Conservation (phyloP, 2,329 filamentous ascomycete species). For the Triangularia setosa region DNA sequence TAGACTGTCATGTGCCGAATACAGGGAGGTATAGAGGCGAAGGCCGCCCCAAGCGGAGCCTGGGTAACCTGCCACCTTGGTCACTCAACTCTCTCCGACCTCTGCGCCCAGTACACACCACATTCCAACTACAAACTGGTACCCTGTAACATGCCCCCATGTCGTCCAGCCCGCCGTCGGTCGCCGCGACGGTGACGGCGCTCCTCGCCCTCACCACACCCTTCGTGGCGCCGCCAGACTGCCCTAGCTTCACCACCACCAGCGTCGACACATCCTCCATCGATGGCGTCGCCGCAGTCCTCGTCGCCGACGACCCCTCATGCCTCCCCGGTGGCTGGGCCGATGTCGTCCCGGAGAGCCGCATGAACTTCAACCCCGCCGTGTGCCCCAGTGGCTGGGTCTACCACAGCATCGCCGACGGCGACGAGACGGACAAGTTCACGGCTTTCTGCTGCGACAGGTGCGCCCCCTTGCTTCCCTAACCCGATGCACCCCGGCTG, state of each 20-base stretch:
- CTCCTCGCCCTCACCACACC: background rate
- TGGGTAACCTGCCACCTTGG: background rate
- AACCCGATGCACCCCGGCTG: background rate
- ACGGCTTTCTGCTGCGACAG: background rate
- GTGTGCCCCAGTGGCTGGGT: background rate
- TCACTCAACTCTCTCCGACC: background rate
- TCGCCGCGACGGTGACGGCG: background rate
- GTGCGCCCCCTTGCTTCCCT: background rate
- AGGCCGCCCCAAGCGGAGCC: background rate
- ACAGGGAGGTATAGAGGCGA: background rate
- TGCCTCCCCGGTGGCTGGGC: background rate
- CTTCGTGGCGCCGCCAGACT: background rate
- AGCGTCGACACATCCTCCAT: background rate
- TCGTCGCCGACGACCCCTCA: background rate
- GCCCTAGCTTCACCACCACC: background rate
- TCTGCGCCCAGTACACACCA: background rate
- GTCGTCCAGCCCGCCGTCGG: background rate
- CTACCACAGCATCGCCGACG: background rate
- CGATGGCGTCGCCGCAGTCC: background rate
- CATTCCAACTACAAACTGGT: background rate
- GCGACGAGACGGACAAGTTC: background rate
- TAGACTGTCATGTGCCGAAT: background rate
- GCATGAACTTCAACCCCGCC: background rate
- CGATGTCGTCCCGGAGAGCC: background rate
- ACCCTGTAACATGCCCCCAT: background rate